Evolutionary conservation across 192 early-diverging fungal genomes (phyloP), one percentile per base, ranked within the genome.

Genomic region (Podila epigama): DNA sequence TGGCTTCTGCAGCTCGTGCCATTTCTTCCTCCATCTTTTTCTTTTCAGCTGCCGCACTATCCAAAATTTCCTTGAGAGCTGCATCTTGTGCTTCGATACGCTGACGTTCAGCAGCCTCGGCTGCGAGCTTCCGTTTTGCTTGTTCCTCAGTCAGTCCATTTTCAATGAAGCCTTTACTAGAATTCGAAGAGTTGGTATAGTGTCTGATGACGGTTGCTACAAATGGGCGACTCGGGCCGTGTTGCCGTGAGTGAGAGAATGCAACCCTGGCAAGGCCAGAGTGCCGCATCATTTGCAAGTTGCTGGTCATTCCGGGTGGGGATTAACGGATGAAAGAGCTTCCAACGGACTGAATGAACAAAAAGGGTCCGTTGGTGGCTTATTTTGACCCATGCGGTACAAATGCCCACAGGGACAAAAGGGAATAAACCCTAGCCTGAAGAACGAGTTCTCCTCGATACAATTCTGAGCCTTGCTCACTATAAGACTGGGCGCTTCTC

Each of bases 21-120:
- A 51, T 27, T 32, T 68, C 60, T 16, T 77, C 60, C 34, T 77
- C 73, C 18, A 77, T 42, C n/a, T 68, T 68, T 25, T 27, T 55
- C 18, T 77, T 77, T 28, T 77, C 73, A 1, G 73, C 73, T 8
- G 73, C 73, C 5, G 73, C 73, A 16, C 35, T 77, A 12, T 77
- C 66, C 5, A 77, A 61, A 15, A 77, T 77, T 20, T 77, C 73
- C 37, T 77, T 77, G 33, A 77, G 36, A 4, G 60, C 65, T 1
- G 61, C 60, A 28, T 77, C 73, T 40, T 68, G 53, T 10, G 73
- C 73, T 25, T 60, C 65, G n/a, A 77, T 9, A 12, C 73, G 54
- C 33, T 77, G 61, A 16, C 56, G 67, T 37, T 77, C 52, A 1
- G 52, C 73, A 1, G 39, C 53, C 16, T 63, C 73, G 22, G 58